Conservation (phyloP, 2,329 filamentous ascomycete species). For the Trichoderma polysporum region DNA sequence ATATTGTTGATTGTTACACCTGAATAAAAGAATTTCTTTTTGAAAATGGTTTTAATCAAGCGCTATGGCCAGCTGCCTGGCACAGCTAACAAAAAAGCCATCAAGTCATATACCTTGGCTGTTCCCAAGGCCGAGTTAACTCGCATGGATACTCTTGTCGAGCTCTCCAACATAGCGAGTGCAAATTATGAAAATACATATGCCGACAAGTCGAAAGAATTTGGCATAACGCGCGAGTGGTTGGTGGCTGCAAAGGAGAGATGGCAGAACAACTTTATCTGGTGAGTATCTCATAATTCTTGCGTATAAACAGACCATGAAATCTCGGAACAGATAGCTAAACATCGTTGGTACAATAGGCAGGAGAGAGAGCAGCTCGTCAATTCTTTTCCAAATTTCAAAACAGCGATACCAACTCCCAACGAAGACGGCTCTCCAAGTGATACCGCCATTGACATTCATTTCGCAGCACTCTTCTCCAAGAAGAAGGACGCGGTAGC, state of each 20-base stretch:
- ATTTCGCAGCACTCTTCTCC: slow-evolving; percentile 5
- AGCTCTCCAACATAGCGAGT: not conserved
- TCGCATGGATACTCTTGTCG: not conserved
- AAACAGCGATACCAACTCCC: not conserved
- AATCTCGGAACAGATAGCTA: too few relatives aligned
- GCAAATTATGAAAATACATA: not conserved
- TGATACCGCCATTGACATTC: not conserved
- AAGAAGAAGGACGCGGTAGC: not conserved
- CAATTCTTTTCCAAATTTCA: slow-evolving; percentile 6
- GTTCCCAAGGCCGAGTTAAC: not conserved
- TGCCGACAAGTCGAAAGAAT: not conserved
- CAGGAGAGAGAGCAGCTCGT: not conserved
- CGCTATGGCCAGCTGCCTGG: not conserved
- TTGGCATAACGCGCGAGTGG: not conserved
- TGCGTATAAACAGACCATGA: not conserved
- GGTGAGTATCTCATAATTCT: not conserved
- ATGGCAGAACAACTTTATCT: not conserved
- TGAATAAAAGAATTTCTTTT: not conserved
- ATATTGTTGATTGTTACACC: not conserved
- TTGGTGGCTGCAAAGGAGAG: not conserved
- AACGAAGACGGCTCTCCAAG: not conserved
- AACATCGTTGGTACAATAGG: not conserved
- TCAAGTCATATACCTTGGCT: not conserved
- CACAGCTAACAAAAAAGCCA: not conserved
- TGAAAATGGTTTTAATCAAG: not conserved